A percentile compares a stretch with the other conserved stretches of the same genome.
Evolutionary conservation across 78 protist genomes (phyloP).

Genomic region (Andalucia godoyi): DNA sequence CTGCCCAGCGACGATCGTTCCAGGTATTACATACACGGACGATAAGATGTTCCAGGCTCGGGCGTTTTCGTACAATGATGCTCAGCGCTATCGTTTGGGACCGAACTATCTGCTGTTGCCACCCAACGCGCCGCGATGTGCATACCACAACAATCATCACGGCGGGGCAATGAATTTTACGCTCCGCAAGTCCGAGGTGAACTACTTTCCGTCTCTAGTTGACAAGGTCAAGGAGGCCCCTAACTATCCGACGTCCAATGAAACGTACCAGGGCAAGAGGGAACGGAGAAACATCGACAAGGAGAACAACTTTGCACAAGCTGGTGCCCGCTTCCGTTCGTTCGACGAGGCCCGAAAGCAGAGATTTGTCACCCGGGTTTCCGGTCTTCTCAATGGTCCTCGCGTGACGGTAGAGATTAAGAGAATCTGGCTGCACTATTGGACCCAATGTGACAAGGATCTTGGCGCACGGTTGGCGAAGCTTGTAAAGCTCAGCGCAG

Average conservation of each 20-base stretch:
- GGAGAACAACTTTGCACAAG: background rate
- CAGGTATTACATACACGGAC: slow-evolving; percentile 59
- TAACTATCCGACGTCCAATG: background rate
- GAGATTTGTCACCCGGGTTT: background rate
- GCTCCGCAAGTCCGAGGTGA: background rate
- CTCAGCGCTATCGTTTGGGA: slow-evolving; percentile 75
- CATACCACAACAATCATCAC: background rate
- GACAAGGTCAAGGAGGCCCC: background rate
- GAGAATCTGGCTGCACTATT: background rate
- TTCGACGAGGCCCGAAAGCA: background rate
- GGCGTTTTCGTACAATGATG: slow-evolving; percentile 62
- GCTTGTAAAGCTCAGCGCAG: too few species aligned
- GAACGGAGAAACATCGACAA: too few species aligned
- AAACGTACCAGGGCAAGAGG: background rate
- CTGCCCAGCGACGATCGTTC: slow-evolving; percentile 65
- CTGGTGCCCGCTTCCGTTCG: background rate
- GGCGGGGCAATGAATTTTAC: background rate
- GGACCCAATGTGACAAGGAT: background rate
- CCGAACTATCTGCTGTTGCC: slow-evolving; percentile 45
- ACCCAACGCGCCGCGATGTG: slow-evolving; percentile 41
- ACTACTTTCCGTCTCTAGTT: background rate
- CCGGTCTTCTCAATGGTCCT: background rate
- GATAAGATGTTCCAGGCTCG: slow-evolving; percentile 65
- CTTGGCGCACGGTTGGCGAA: background rate
- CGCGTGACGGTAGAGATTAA: background rate